These are phyloP conservation scores for Diaporthe humulicola DNA, from an alignment of 2,329 filamentous ascomycete species.

Conservation along the genomic window DNA sequence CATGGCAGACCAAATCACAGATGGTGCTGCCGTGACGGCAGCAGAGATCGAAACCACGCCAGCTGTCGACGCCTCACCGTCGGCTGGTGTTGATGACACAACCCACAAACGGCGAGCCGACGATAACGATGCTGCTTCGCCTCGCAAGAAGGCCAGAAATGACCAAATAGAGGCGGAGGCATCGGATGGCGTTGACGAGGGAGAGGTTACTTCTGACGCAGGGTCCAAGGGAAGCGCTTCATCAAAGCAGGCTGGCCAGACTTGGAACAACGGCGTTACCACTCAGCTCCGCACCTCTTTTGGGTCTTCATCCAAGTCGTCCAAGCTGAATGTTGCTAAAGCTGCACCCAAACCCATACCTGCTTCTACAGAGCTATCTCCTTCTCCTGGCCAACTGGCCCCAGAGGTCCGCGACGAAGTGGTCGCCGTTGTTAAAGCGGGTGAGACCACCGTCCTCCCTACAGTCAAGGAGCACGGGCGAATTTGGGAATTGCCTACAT, in stretches of 20 bases:
- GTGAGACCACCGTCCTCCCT: background rate
- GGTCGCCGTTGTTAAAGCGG: constrained; percentile 19
- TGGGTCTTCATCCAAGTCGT: constrained; percentile 19
- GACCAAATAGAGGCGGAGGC: background rate
- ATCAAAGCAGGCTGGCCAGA: constrained; percentile 22
- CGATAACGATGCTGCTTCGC: constrained; percentile 7
- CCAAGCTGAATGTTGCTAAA: background rate
- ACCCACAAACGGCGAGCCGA: constrained; percentile 20
- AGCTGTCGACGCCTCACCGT: background rate
- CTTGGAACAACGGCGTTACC: constrained; percentile 47
- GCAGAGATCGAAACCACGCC: background rate
- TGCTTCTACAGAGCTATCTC: background rate
- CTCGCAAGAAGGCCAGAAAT: constrained; percentile 37
- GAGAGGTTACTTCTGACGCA: constrained; percentile 18
- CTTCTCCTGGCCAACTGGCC: constrained; percentile 18
- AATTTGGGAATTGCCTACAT: constrained; percentile 23
- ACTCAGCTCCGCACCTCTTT: constrained; percentile 39
- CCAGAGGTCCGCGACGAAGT: constrained; percentile 26
- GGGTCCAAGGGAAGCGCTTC: constrained; percentile 31
- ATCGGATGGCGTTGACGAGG: constrained; percentile 34
- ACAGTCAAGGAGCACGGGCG: constrained; percentile 5
- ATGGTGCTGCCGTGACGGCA: background rate
- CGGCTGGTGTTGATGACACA: constrained; percentile 3
- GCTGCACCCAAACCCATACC: background rate
- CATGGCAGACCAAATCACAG: constrained; percentile 18